Conservation (phyloP, 352 stramenopile species). For the Globisporangium viniferum region DNA sequence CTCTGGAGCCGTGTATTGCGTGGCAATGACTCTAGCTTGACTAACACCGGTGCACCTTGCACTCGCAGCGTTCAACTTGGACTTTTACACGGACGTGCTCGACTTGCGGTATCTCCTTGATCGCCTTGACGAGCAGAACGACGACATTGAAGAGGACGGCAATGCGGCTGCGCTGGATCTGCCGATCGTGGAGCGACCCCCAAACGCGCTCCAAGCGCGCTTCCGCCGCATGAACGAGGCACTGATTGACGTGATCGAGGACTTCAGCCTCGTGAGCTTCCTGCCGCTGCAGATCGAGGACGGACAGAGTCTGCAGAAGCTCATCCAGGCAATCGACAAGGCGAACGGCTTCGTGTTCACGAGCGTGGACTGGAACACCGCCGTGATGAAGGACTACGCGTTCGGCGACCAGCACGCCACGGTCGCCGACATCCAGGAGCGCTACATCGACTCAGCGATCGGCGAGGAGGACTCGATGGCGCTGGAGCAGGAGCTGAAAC, state of each 20-base stretch:
- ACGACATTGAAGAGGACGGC: conserved; percentile 40
- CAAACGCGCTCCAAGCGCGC: conserved; percentile 36
- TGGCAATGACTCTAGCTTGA: not conserved
- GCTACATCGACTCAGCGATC: conserved; percentile 47
- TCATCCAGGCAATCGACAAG: conserved; percentile 81
- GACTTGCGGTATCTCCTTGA: conserved; percentile 81
- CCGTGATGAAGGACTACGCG: conserved; percentile 67
- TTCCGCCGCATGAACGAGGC: conserved; percentile 84
- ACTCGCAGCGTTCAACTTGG: conserved; percentile 71
- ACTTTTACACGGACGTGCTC: conserved; percentile 88
- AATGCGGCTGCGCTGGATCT: conserved; percentile 27
- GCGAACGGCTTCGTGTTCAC: conserved; percentile 82
- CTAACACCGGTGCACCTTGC: not conserved
- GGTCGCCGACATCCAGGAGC: conserved; percentile 58
- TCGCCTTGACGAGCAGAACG: conserved; percentile 67
- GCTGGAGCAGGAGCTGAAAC: conserved; percentile 35
- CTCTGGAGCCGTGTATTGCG: not conserved
- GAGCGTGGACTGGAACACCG: conserved; percentile 73
- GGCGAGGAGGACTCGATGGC: conserved; percentile 26
- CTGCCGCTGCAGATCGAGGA: conserved; percentile 80
- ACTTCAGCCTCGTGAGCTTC: conserved; percentile 87
- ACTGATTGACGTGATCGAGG: conserved; percentile 83
- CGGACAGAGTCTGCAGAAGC: conserved; percentile 51
- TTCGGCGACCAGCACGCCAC: conserved; percentile 55
- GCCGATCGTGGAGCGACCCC: conserved; percentile 23